phyloP scores from a whole-genome alignment of 2,329 filamentous ascomycete species.

The Tolypocladium album region DNA sequence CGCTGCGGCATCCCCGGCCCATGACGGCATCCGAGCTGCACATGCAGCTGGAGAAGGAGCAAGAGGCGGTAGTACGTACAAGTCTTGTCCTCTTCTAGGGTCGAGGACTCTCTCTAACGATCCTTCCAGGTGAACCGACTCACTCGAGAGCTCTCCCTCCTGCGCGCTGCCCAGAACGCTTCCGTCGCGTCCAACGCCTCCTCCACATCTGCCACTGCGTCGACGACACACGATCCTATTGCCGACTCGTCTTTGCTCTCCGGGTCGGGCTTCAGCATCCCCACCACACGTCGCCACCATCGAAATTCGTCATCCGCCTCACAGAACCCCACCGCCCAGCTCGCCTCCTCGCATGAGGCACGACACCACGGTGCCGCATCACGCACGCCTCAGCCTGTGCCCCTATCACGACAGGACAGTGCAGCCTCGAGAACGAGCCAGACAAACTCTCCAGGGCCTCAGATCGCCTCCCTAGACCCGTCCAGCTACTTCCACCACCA shows the following conservation, averaged over 20 bases:
- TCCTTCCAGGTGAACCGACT: slow-evolving; percentile 70
- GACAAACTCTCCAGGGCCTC: slow-evolving; percentile 35
- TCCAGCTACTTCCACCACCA: slow-evolving; percentile 38
- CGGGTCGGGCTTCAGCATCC: slow-evolving; percentile 47
- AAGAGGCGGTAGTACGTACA: slow-evolving; percentile 72
- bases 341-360: slow-evolving; percentile 24
- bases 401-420: slow-evolving; percentile 44
- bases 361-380: slow-evolving; percentile 27
- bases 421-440: slow-evolving; percentile 41
- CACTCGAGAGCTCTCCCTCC: slow-evolving; percentile 73
- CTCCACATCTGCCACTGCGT: slow-evolving; percentile 45
- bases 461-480: slow-evolving; percentile 31
- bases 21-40: slow-evolving; percentile 85
- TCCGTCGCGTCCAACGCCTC: slow-evolving; percentile 57
- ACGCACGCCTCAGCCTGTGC: slow-evolving; percentile 31
- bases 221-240: slow-evolving; percentile 33
- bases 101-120: not conserved
- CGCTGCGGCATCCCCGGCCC: slow-evolving; percentile 75
- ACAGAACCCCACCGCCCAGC: slow-evolving; percentile 30
- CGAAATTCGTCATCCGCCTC: slow-evolving; percentile 50
- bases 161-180: slow-evolving; percentile 62
- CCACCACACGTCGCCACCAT: slow-evolving; percentile 42
- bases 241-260: slow-evolving; percentile 43
- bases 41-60: slow-evolving; percentile 83
- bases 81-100: not conserved